These are phyloP conservation scores for Kodamaea suecica DNA, from an alignment of 1,139 yeast species.

Conservation along the genomic window DNA sequence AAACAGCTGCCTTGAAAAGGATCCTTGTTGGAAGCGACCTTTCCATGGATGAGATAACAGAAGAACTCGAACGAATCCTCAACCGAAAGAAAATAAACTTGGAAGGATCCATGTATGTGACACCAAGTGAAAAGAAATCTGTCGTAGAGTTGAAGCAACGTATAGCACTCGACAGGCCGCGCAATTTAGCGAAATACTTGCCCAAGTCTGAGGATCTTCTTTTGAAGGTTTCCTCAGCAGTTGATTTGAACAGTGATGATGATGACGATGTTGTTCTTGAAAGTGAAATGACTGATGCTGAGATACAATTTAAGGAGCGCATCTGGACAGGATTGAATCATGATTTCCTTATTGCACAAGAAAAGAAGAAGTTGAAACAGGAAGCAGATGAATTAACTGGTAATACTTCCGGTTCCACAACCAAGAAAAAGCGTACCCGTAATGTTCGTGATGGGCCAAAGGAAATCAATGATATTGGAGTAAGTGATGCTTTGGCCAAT, in stretches of 20 bases:
- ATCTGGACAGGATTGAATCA: slow-evolving; percentile 89
- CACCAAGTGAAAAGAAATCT: slow-evolving; percentile 22
- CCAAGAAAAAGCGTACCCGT: slow-evolving; percentile 35
- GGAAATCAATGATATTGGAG: slow-evolving; percentile 17
- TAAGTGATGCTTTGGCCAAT: slow-evolving; percentile 35
- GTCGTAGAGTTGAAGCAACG: slow-evolving; percentile 19
- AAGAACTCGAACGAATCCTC: slow-evolving; percentile 22
- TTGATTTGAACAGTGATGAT: slow-evolving; percentile 58
- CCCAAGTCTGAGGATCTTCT: slow-evolving; percentile 59
- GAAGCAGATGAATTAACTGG: slow-evolving; percentile 87
- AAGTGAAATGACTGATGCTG: slow-evolving; percentile 69
- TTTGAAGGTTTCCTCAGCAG: slow-evolving; percentile 54
- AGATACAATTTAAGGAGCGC: slow-evolving; percentile 64
- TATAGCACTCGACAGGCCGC: slow-evolving; percentile 44
- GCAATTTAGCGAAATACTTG: slow-evolving; percentile 45
- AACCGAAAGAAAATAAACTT: slow-evolving; percentile 21
- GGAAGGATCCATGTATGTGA: slow-evolving; percentile 20
- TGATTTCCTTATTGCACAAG: slow-evolving; percentile 83
- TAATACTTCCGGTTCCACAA: slow-evolving; percentile 52
- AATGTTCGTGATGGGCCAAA: slow-evolving; percentile 25
- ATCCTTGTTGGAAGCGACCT: slow-evolving; percentile 27
- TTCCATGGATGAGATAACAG: slow-evolving; percentile 18
- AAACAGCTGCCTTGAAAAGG: slow-evolving; percentile 15
- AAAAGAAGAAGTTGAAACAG: slow-evolving; percentile 72
- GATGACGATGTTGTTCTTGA: slow-evolving; percentile 61